Conservation (phyloP, 2,329 filamentous ascomycete species). For the Albophoma yamanashiensis region DNA sequence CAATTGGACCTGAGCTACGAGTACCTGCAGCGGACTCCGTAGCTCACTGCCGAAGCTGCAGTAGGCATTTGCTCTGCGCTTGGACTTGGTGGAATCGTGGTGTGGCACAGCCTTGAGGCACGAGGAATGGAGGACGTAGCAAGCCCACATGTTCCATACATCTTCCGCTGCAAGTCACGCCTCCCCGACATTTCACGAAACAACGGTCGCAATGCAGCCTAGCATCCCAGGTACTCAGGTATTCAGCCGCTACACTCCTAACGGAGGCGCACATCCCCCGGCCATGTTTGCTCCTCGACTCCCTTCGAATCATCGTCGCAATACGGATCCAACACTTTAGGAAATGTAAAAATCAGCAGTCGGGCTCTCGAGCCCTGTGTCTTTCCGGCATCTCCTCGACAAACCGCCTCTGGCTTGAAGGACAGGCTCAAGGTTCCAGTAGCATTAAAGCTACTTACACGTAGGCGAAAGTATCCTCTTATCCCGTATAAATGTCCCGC, state of each 20-base stretch:
- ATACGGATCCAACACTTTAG: not conserved
- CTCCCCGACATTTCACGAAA: not conserved
- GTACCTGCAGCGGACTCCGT: too few relatives aligned
- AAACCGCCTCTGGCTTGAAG: not conserved
- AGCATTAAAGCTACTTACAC: not conserved
- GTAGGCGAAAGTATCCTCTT: not conserved
- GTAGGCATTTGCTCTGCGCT: too few relatives aligned
- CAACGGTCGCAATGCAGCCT: not conserved
- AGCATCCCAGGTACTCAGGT: too few relatives aligned
- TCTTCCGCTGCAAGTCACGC: not conserved
- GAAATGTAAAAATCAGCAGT: not conserved
- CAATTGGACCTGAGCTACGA: too few relatives aligned
- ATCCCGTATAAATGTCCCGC: not conserved
- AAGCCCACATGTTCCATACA: not conserved
- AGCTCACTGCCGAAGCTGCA: too few relatives aligned
- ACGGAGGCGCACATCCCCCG: too few relatives aligned
- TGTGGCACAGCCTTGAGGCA: too few relatives aligned
- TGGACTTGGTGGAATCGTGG: too few relatives aligned
- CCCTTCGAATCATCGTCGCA: too few relatives aligned
- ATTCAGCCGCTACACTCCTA: too few relatives aligned
- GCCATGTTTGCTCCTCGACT: too few relatives aligned
- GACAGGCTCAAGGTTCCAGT: not conserved
- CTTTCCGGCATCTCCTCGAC: not conserved
- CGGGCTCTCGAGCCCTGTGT: not conserved
- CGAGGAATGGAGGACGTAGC: not conserved